Conservation (phyloP, 768 basidiomycete genomes). For the Cyathus striatus region DNA sequence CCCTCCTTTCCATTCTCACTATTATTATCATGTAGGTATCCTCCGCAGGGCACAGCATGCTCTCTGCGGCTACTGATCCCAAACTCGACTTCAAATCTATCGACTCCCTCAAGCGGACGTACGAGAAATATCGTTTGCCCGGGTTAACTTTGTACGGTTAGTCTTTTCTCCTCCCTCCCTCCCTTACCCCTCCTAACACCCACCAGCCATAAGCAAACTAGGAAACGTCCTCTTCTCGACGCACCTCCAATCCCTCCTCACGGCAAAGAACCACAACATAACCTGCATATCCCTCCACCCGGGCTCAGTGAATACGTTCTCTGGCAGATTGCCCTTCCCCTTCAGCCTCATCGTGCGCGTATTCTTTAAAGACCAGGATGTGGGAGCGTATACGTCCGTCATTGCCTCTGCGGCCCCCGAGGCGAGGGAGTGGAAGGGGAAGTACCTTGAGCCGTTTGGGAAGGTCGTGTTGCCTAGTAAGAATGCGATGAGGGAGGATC, state of each 20-base stretch:
- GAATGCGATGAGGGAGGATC: background rate
- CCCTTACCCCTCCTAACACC: background rate
- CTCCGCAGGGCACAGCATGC: conserved; percentile 2
- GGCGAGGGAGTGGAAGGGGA: background rate
- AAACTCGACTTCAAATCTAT: conserved; percentile 6
- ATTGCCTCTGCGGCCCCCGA: background rate
- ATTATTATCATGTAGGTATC: conserved; percentile 1
- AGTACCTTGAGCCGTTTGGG: background rate
- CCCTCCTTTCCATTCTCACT: background rate
- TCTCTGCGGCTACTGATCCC: conserved; percentile 4
- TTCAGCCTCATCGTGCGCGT: background rate
- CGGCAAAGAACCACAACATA: background rate
- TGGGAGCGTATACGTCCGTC: background rate
- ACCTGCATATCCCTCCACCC: conserved; percentile 11
- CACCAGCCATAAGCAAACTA: conserved; percentile 11
- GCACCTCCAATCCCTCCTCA: conserved; percentile 9
- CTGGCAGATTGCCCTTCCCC: background rate
- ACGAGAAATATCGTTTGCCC: conserved; percentile 6
- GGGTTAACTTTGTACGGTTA: conserved; percentile 10
- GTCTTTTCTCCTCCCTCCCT: background rate
- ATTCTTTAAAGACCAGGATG: background rate
- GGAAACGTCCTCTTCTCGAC: conserved; percentile 10
- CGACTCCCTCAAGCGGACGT: conserved; percentile 7
- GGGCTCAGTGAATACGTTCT: conserved; percentile 8
- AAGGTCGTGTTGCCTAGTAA: background rate